Percentiles rank a stretch among this genome's conserved stretches.
Conservation (phyloP, 768 basidiomycete genomes). For the Gloeostereum incarnatum region DNA sequence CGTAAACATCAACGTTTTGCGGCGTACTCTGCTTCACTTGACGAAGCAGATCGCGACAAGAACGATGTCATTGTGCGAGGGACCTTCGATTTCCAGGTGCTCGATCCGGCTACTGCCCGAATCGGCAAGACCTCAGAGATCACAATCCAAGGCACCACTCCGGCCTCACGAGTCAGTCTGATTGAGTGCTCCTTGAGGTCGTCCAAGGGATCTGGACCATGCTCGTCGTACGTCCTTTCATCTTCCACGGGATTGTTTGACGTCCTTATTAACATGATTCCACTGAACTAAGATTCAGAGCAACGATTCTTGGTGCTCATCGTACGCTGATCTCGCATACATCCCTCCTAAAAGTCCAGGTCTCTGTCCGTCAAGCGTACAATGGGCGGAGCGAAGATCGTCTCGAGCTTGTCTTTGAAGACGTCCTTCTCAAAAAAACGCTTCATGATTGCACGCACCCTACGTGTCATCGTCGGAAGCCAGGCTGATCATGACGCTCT, state of each 20-base stretch:
- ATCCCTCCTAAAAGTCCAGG: constrained; percentile 17
- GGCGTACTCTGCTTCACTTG: constrained; percentile 30
- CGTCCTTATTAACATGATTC: no score
- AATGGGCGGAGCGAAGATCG: constrained; percentile 43
- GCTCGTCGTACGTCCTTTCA: constrained; percentile 15
- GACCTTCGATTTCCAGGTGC: constrained; percentile 39
- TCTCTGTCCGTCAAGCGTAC: constrained; percentile 23
- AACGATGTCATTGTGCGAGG: constrained; percentile 36
- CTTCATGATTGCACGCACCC: constrained; percentile 39
- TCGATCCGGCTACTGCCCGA: constrained; percentile 26
- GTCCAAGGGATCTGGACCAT: constrained; percentile 13
- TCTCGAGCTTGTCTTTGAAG: constrained; percentile 42
- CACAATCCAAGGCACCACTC: constrained; percentile 19
- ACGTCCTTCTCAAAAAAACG: constrained; percentile 27
- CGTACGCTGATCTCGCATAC: constrained; percentile 13
- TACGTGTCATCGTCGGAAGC: constrained; percentile 37
- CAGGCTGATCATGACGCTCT: constrained; percentile 34
- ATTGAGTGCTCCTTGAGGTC: constrained; percentile 20
- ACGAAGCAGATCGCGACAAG: constrained; percentile 47
- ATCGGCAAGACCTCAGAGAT: constrained; percentile 12
- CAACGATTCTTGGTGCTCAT: constrained; percentile 10
- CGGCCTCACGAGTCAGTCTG: constrained; percentile 19
- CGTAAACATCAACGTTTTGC: constrained; percentile 25
- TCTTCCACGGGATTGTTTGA: not conserved
- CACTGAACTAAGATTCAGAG: constrained; percentile 18